Conservation (phyloP, 768 basidiomycete species). For the Rhizopogon vesiculosus region DNA sequence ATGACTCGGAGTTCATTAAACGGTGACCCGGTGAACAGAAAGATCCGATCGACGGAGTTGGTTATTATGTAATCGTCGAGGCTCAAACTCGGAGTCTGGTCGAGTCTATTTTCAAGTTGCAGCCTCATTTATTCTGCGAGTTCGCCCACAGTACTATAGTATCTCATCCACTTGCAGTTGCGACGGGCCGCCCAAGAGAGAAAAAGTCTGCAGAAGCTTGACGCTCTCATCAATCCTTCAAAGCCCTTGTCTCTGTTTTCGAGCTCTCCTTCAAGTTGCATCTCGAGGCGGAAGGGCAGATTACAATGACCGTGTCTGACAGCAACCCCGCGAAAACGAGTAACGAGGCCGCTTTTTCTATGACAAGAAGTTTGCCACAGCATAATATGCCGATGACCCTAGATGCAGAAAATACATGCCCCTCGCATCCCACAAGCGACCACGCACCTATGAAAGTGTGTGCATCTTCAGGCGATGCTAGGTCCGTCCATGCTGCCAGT, state of each 20-base stretch:
- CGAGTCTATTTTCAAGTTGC: too few species aligned
- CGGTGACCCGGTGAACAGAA: neutral
- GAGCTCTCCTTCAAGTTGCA: neutral
- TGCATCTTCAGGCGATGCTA: neutral
- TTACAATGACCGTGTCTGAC: neutral
- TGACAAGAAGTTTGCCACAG: neutral
- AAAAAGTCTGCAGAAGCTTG: neutral
- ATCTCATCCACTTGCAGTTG: neutral
- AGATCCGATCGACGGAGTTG: neutral
- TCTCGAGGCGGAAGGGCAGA: neutral
- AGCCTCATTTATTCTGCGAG: neutral
- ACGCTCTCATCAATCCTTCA: neutral
- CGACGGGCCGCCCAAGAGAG: neutral
- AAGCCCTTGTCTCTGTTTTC: neutral
- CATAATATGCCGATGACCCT: neutral
- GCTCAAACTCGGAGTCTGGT: neutral
- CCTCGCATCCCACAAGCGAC: neutral
- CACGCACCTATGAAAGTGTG: neutral
- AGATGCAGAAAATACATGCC: neutral
- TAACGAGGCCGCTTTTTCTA: neutral
- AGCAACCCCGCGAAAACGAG: neutral
- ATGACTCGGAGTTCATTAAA: constrained; percentile 2
- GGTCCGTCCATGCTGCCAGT: neutral
- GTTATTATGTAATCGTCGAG: constrained; percentile 2
- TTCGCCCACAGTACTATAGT: too few species aligned